Percentiles rank a stretch among this genome's conserved stretches.
Evolutionary conservation across 2,329 filamentous ascomycete species (phyloP).

Genomic region (Ophiostoma pallidulum): DNA sequence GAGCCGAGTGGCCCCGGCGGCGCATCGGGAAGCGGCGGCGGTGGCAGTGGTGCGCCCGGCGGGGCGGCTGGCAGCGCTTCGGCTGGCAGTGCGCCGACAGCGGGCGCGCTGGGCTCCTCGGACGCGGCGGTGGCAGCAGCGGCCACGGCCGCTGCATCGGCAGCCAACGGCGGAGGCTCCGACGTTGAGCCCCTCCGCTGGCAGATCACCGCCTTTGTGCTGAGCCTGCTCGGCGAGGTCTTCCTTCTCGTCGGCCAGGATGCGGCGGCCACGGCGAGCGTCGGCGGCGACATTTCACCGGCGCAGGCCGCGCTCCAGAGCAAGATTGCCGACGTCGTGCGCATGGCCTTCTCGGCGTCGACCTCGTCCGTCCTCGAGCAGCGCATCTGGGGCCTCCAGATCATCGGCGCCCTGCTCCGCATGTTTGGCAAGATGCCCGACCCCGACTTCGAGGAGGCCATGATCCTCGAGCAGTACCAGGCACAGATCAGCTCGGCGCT

Average conservation of each 20-base stretch:
- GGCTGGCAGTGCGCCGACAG: not conserved
- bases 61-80: not conserved
- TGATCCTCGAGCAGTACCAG: constrained; percentile 94
- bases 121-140: not conserved
- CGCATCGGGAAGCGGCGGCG: not conserved
- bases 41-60: not conserved
- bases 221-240: constrained; percentile 78
- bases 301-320: constrained; percentile 72
- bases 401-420: constrained; percentile 86
- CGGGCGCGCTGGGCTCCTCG: not conserved
- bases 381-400: constrained; percentile 82
- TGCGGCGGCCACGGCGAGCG: constrained; percentile 63
- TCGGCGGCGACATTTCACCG: constrained; percentile 36
- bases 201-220: constrained; percentile 92
- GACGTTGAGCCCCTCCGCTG: constrained; percentile 85
- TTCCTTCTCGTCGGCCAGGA: constrained; percentile 72
- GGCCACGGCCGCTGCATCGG: constrained; percentile 16
- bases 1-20: constrained; percentile 16
- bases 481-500: constrained; percentile 95
- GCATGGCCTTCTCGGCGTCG: constrained; percentile 94
- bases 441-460: constrained; percentile 95
- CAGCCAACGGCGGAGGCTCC: constrained; percentile 39
- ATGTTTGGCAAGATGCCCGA: constrained; percentile 94
- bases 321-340: constrained; percentile 82
- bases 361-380: constrained; percentile 87